Evolutionary conservation across 139 green algal species (phyloP), one percentile per base, ranked within the genome.

Genomic region (Coccomyxa sp.): DNA sequence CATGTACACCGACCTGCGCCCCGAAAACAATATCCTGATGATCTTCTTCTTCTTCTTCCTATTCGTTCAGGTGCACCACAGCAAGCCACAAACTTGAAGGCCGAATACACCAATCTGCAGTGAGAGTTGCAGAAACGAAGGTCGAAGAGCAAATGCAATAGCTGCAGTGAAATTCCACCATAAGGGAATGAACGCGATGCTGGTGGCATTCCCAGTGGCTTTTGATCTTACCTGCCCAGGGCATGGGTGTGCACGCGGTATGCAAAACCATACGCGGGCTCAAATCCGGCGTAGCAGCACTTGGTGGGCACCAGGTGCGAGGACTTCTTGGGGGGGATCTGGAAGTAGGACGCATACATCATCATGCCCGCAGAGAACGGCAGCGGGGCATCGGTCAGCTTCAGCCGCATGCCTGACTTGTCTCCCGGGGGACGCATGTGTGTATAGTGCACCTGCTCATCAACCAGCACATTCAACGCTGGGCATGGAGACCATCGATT

Each of bases 201-300:
- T 51, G 38, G 38, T 51, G 38, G 38, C 7, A 51, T 11, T n/a
- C n/a, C n/a, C n/a, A n/a, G n/a, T n/a, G n/a, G n/a, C n/a, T n/a
- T n/a, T n/a, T n/a, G n/a, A 32, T 16, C 93, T 0, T 57, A 85
- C 66, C 87, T 83, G 57, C 95, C 95, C 63, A 98, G 83, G 16
- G 82, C 83, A 84, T 98, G 95, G 0, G 95, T 96, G 87, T 98
- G 95, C 82, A 98, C 94, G 13, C 95, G 84, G 71, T 94, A 91
- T 0, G 92, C 95, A 86, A 98, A 96, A 58, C 89, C 93, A 45
- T 85, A 89, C 23, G 96, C 77, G 13, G 90, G 87, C 85, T 96
- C 88, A 76, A 95, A 91, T 25, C 86, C 89, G 0, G 74, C 68
- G 84, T 95, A 96, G 90, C 93, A 97, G 93, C 93, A 97, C 51